These are phyloP conservation scores for Fusarium buharicum DNA, from an alignment of 2,329 filamentous ascomycete species.

Conservation along the genomic window DNA sequence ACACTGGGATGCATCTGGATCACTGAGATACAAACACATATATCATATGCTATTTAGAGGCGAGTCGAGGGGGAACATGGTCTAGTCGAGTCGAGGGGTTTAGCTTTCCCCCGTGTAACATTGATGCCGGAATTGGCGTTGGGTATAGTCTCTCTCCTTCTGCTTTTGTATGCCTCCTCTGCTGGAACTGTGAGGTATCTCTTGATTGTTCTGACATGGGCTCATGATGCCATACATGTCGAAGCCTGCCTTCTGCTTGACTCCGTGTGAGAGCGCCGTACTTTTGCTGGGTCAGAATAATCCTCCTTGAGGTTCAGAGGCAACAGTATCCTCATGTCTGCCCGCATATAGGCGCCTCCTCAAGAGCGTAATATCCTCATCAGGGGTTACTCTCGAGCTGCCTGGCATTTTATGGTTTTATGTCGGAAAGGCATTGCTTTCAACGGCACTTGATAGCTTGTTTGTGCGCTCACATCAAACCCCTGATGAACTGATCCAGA, in stretches of 20 bases:
- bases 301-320: background rate
- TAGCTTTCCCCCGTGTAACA: constrained; percentile 34
- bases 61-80: constrained; percentile 9
- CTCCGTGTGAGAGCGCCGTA: background rate
- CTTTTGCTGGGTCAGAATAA: background rate
- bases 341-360: background rate
- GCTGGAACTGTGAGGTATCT: constrained; percentile 5
- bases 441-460: constrained; percentile 2
- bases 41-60: constrained; percentile 27
- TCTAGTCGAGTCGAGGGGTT: constrained; percentile 22
- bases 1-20: constrained; percentile 30
- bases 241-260: background rate
- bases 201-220: background rate
- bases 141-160: constrained; percentile 34
- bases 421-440: constrained; percentile 10
- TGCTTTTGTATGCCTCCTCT: constrained; percentile 3
- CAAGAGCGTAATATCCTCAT: background rate
- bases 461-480: constrained; percentile 61
- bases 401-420: background rate
- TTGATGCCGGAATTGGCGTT: constrained; percentile 40
- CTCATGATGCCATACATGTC: background rate
- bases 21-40: constrained; percentile 30
- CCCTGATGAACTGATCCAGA: constrained; percentile 80
- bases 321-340: background rate
- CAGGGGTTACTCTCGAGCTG: background rate